These are phyloP conservation scores for Penicilliopsis zonata DNA, from an alignment of 495 filamentous ascomycete genomes.

Conservation along the genomic window DNA sequence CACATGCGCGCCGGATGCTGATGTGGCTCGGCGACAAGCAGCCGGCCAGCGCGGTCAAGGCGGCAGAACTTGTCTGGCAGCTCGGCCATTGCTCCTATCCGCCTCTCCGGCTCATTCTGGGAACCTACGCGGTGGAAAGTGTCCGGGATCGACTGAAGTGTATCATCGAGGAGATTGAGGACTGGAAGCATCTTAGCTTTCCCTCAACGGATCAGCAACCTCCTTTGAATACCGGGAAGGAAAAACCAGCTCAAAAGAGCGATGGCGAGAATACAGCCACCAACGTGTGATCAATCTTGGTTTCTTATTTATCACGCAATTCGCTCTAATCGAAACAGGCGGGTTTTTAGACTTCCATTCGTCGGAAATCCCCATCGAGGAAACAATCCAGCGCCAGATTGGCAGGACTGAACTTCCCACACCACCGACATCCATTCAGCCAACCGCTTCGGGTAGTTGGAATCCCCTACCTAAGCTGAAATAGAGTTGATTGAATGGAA, in stretches of 20 bases:
- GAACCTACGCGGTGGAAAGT: conserved; percentile 90
- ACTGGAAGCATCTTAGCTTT: conserved; percentile 74
- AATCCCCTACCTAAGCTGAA: too few relatives aligned
- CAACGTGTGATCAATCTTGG: conserved; percentile 3
- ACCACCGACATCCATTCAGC: too few relatives aligned
- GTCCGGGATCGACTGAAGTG: conserved; percentile 79
- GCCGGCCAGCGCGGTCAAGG: conserved; percentile 84
- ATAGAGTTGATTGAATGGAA: too few relatives aligned
- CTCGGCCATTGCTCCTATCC: conserved; percentile 87
- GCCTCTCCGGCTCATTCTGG: conserved; percentile 71
- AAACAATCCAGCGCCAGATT: too few relatives aligned
- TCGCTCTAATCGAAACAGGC: too few relatives aligned
- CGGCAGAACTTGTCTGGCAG: conserved; percentile 95
- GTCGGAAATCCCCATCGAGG: too few relatives aligned
- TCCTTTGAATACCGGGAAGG: conserved; percentile 5
- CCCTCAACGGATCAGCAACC: conserved; percentile 19
- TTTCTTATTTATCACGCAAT: too few relatives aligned
- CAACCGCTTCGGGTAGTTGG: too few relatives aligned
- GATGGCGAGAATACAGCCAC: conserved; percentile 5
- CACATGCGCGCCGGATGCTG: conserved; percentile 88
- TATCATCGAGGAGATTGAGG: conserved; percentile 90
- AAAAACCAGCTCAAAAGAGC: conserved; percentile 4
- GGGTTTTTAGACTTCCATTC: too few relatives aligned
- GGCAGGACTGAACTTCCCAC: too few relatives aligned
- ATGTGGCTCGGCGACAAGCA: conserved; percentile 89